These are phyloP conservation scores for Stagonosporopsis rhizophila DNA, from an alignment of 2,329 filamentous ascomycete species.

Conservation along the genomic window DNA sequence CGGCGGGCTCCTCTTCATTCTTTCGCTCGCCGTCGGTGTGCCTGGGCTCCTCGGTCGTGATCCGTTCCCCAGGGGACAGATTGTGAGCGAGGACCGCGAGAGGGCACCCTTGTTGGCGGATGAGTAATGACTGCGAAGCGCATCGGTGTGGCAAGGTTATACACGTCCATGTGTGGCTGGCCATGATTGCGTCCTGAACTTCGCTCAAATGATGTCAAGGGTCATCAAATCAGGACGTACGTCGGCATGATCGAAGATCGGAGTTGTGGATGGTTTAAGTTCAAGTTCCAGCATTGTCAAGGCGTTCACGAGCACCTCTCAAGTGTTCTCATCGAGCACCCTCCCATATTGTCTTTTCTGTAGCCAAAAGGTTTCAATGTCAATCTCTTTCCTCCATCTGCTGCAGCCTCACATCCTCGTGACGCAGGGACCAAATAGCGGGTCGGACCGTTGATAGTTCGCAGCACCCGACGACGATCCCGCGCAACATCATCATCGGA, in stretches of 20 bases:
- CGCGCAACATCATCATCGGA: constrained; percentile 2
- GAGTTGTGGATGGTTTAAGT: neutral
- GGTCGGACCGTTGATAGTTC: constrained; percentile 8
- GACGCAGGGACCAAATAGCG: constrained; percentile 8
- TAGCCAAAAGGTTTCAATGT: neutral
- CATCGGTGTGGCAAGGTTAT: neutral
- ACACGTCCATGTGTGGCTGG: neutral
- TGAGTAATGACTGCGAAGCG: constrained; percentile 16
- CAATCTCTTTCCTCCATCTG: neutral
- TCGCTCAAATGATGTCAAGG: neutral
- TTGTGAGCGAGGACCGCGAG: constrained; percentile 60
- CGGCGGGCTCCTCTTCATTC: constrained; percentile 75
- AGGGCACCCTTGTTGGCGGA: constrained; percentile 60
- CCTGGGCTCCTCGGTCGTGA: constrained; percentile 68
- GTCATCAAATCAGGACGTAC: neutral
- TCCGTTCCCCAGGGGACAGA: constrained; percentile 56
- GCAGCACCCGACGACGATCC: constrained; percentile 9
- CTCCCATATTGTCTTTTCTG: neutral
- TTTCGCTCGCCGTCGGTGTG: constrained; percentile 69
- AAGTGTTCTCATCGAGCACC: neutral
- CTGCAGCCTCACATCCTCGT: neutral
- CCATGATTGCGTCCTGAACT: neutral
- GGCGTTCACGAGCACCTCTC: neutral
- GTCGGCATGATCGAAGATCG: neutral
- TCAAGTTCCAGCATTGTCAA: neutral